Conservation (phyloP, 192 early-diverging fungal species). For the Obelidium mucronatum region DNA sequence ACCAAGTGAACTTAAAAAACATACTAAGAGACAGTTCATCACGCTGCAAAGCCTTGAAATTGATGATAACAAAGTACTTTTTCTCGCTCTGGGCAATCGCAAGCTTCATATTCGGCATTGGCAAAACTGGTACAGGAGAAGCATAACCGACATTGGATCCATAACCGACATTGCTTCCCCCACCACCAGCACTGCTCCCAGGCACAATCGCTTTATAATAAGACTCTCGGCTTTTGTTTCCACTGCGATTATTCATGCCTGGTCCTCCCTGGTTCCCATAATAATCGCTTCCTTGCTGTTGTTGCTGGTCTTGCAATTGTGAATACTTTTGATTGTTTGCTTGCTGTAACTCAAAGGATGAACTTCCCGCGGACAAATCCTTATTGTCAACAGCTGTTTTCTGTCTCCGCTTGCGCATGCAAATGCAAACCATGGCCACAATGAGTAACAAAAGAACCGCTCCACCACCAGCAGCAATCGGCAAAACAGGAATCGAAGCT, state of each 20-base stretch:
- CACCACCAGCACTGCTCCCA: neutral
- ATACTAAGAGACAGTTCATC: constrained; percentile 22
- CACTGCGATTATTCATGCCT: neutral
- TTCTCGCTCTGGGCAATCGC: neutral
- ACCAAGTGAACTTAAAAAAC: neutral
- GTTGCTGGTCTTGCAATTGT: neutral
- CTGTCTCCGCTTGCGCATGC: neutral
- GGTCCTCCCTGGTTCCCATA: neutral
- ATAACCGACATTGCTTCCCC: neutral
- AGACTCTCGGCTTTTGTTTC: constrained; percentile 20
- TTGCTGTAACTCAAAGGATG: neutral
- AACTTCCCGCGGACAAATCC: neutral
- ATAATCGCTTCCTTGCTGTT: neutral
- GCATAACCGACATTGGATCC: no score
- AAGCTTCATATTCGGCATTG: constrained; percentile 2
- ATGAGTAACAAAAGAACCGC: neutral
- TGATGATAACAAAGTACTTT: constrained; percentile 13
- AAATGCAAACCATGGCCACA: neutral
- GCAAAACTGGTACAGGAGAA: neutral
- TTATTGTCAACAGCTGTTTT: neutral
- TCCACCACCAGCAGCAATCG: constrained; percentile 23
- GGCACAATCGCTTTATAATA: constrained; percentile 27
- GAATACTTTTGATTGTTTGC: neutral
- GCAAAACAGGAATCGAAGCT: neutral
- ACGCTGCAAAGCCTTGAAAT: constrained; percentile 17